Evolutionary conservation across 345 rosid species (phyloP).

Genomic region (Melaleuca alternifolia): DNA sequence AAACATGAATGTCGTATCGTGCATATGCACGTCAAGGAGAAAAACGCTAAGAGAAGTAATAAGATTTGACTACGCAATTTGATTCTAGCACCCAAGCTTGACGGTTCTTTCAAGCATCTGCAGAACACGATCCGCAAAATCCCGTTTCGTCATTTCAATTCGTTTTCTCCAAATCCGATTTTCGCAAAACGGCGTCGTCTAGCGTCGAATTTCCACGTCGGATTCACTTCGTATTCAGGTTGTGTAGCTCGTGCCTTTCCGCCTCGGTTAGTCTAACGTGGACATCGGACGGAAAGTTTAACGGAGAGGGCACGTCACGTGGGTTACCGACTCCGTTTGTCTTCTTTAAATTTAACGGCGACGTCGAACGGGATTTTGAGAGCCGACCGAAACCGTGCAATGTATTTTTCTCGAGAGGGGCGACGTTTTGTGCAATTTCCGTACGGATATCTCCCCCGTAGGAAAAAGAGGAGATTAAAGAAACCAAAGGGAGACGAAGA

Average conservation of each 20-base stretch:
- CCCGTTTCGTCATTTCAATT: background rate
- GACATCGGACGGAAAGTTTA: background rate
- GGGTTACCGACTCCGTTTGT: too few relatives aligned
- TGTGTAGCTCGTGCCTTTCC: background rate
- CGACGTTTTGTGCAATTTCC: rapidly evolving
- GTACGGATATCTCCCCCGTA: background rate
- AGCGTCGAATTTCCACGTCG: background rate
- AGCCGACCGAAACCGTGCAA: background rate
- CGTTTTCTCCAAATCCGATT: background rate
- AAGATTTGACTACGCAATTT: background rate
- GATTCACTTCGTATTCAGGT: background rate
- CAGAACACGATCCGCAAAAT: background rate
- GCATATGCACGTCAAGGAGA: background rate
- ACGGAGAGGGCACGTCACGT: background rate
- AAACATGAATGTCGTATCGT: background rate
- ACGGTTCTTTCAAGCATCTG: background rate
- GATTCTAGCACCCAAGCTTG: background rate
- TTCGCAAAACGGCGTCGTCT: background rate
- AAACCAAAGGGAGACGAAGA: background rate
- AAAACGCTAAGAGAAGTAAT: background rate
- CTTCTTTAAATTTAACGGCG: too few relatives aligned
- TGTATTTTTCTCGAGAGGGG: background rate
- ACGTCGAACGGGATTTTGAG: too few relatives aligned
- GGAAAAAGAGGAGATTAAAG: background rate
- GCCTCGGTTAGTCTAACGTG: rapidly evolving